These are phyloP conservation scores for Macadamia tetraphylla DNA, from an alignment of 164 flowering plant species.

Conservation along the genomic window DNA sequence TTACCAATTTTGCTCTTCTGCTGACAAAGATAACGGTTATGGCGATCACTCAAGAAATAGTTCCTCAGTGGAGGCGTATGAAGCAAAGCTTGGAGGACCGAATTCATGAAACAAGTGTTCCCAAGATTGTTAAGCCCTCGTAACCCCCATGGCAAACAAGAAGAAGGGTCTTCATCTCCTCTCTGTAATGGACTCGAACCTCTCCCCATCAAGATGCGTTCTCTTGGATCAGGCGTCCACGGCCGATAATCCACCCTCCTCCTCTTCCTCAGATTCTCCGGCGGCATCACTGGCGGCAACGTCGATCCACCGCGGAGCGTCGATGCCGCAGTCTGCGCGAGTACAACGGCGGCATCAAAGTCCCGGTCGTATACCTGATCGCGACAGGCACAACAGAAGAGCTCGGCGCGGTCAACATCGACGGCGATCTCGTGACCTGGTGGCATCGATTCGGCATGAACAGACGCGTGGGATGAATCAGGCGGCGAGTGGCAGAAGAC, in stretches of 20 bases:
- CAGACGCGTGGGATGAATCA: constrained; percentile 42
- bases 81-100: constrained; percentile 84
- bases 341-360: constrained; percentile 63
- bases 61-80: constrained; percentile 87
- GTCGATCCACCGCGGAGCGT: constrained; percentile 15
- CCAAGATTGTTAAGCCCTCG: constrained; percentile 83
- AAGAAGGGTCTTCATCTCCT: constrained; percentile 9
- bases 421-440: constrained; percentile 68
- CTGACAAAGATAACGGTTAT: constrained; percentile 61
- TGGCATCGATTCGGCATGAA: constrained; percentile 35
- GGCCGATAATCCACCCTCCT: constrained; percentile 58
- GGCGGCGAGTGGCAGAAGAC: constrained; percentile 42
- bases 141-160: constrained; percentile 54
- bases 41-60: constrained; percentile 79
- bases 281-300: constrained; percentile 9
- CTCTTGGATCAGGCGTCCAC: constrained; percentile 61
- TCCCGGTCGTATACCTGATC: constrained; percentile 83
- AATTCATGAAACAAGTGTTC: constrained; percentile 92
- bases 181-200: constrained; percentile 34
- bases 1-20: constrained; percentile 24
- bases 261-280: constrained; percentile 50
- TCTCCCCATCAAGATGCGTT: constrained; percentile 32
- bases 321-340: constrained; percentile 37
- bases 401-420: constrained; percentile 81
- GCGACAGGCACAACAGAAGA: constrained; percentile 66